Evolutionary conservation across 495 filamentous ascomycete species (phyloP).

Genomic region (Hypoxylon fuscum): DNA sequence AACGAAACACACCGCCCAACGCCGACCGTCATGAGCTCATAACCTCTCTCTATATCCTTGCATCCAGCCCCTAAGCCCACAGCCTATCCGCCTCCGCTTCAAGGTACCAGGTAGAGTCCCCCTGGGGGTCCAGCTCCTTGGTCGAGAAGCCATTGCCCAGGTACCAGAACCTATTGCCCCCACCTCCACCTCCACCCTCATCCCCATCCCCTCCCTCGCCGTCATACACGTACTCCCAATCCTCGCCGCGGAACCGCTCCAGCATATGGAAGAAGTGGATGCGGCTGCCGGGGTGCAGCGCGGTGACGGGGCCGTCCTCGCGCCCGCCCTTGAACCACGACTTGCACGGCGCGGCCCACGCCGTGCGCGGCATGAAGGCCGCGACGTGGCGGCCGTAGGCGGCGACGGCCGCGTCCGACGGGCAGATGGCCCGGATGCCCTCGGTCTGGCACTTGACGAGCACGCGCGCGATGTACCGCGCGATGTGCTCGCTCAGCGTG

Average conservation of each 20-base stretch:
- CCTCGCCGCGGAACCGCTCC: conserved; percentile 56
- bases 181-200: no score
- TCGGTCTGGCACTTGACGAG: conserved; percentile 59
- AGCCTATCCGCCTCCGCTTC: conserved; percentile 34
- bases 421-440: conserved; percentile 51
- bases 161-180: conserved; percentile 54
- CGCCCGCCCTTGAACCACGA: conserved; percentile 61
- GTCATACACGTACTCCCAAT: conserved; percentile 58
- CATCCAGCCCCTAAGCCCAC: conserved; percentile 1
- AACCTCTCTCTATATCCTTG: neutral
- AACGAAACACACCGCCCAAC: no score
- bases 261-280: conserved; percentile 64
- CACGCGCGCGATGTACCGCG: conserved; percentile 53
- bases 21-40: neutral
- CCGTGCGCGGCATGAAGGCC: conserved; percentile 58
- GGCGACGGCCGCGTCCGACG: conserved; percentile 52
- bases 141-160: conserved; percentile 61
- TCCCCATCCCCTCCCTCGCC: neutral
- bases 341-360: conserved; percentile 53
- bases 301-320: conserved; percentile 56
- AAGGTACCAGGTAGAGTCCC: conserved; percentile 57
- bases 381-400: conserved; percentile 57
- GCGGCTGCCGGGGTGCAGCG: conserved; percentile 59
- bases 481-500: conserved; percentile 56
- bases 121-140: conserved; percentile 48